Evolutionary conservation across 2,329 filamentous ascomycete species (phyloP), one percentile per base, ranked within the genome.

Genomic region (Proliferodiscus dingleyae): DNA sequence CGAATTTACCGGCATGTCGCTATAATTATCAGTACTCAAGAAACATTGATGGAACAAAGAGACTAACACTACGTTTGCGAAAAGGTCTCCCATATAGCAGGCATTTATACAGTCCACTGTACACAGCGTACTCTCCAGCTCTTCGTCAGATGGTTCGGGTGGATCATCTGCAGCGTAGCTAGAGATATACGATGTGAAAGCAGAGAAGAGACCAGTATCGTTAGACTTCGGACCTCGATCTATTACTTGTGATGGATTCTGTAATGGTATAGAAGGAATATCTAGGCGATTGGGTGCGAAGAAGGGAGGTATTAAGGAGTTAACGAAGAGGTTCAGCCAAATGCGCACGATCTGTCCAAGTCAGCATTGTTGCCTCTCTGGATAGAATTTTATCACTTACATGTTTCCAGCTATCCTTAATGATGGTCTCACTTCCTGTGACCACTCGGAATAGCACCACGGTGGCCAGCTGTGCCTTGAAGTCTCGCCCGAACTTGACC

Each of bases 131-230:
- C 93, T 95, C 61, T 98, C 93, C 23, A 98, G 75, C 64, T 98
- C 93, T 63, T 97, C 91, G 54, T 97, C 89, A 1, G 93, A 97
- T 2, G 93, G 93, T 68, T 98, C 93, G 0, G 93, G 93, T 10
- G 93, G 93, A 61, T 98, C 93, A 65, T 97, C 93, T 9, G 93
- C 94, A 33, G 94, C 93, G 64, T 98, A 97, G 65, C 91, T 97
- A n/a, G 90, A 95, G 24, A 98, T 89, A 61, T 97, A 98, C 4
- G 87, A 95, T 0, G 91, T 94, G 59, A 98, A 88, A 1, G 91
- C 89, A 3, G 90, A 95, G 64, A 98, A 89, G 40, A 98, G 78
- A 5, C 93, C 89, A 2, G 83, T 82, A 22, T 98, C 93, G 47
- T 75, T 80, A 26, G 83, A 74, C 53, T 88, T 86, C 33, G 86